Evolutionary conservation across 345 rosid genomes (phyloP), one percentile per base, ranked within the genome.

Genomic region (Diplotaxis tenuifolia): DNA sequence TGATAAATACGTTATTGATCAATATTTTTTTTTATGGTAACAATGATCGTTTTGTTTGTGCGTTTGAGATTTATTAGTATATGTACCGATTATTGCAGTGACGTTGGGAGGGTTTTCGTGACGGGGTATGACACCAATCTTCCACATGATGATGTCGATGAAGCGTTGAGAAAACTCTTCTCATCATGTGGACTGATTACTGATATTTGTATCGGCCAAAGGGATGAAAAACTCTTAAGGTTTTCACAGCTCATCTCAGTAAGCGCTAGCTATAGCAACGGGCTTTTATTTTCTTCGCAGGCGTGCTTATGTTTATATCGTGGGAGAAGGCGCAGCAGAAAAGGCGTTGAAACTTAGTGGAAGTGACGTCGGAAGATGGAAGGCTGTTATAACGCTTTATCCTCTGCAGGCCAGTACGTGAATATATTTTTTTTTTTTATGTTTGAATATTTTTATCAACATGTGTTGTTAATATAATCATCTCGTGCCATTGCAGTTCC

Each of bases 121-220:
- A 3, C 2, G 11, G 53, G 72, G n/a, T 68, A 32, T 68, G 72
- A 55, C 62, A 15, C 1, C 23, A 5, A 6, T 9, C 36, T 55
- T 55, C 23, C 38, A 36, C 36, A 0, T 9, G 53, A 22, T 23
- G 36, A 22, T 36, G 53, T 38, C 4, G 7, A 5, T 9, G n/a
- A 18, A 0, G 16, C 53, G 3, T 55, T 68, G 54, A 21, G 36
- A 15, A 22, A 54, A 2, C 36, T 4, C 23, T 68, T 34, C 11
- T 1, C 52, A 34, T 20, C 53, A 21, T 68, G 72, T 55, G 72
- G 72, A 36, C 22, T 34, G 52, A 54, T 68, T 34, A 68, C 72
- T 2, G 34, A 67, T 67, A 21, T 67, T 31, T 67, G 20, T 52
- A 14, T 2, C 14, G 8, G 0, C 10, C 1, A 20, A 1, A 11